Evolutionary conservation across 768 basidiomycete species (phyloP), one percentile per base, ranked within the genome.

Genomic region (Naganishia vishniacii): DNA sequence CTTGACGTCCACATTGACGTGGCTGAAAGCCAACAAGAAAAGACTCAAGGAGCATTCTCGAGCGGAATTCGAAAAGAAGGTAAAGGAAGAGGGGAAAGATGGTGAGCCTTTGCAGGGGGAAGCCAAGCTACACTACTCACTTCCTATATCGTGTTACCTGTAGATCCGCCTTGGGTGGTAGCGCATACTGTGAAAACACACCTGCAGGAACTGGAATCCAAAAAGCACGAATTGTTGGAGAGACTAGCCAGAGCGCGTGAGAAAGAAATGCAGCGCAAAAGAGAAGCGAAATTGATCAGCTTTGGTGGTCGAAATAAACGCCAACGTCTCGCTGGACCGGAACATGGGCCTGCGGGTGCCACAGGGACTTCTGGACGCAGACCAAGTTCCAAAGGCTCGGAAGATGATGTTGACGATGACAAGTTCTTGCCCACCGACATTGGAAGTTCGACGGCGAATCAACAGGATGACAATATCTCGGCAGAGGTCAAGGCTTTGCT

Each of bases 401-500:
- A 23, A 15, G 53, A 56, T n/a, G 49, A 51, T n/a, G n/a, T n/a
- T n/a, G n/a, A n/a, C 15, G 88, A 91, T n/a, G 83, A 84, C 3
- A 70, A 77, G 15, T 94, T 88, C 73, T 81, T 93, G 13, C 91
- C 91, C 0, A 85, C 88, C 1, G 81, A 76, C 62, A 66, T 78
- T 11, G 46, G 71, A 62, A 42, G 74, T 49, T 56, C 45, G 46
- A 15, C 41, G 13, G 65, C 67, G 45, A 78, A 56, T 40, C 53
- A 56, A 15, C 31, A 31, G 31, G 53, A 77, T 65, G 81, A 79
- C 77, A 86, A 88, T 69, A 80, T 92, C 5, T 88, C 88, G 6
- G 85, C 87, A 1, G 88, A 84, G 44, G 85, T 94, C 6, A 83
- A 84, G 28, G 88, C 84, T 0, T 79, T 94, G 12, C 87, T 94